Evolutionary conservation across 805 yeast genomes (phyloP).

Genomic region (Wickerhamomyces queroliae): DNA sequence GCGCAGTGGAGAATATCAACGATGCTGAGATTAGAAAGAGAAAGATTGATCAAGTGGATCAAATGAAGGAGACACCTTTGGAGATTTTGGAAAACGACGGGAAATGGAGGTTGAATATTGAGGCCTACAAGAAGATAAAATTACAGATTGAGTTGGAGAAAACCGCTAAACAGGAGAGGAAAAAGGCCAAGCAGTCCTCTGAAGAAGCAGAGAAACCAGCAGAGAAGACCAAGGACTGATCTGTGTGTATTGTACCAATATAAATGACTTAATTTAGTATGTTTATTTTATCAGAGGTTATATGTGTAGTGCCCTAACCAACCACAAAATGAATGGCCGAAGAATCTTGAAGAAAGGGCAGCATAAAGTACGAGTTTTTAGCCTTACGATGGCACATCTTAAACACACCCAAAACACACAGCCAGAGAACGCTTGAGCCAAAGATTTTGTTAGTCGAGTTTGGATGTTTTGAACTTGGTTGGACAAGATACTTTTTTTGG

Average conservation of each 20-base stretch:
- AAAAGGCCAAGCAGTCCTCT: background rate
- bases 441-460: too few relatives aligned
- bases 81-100: conserved; percentile 5
- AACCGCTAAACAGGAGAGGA: conserved; percentile 1
- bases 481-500: too few relatives aligned
- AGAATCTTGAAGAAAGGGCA: background rate
- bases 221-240: background rate
- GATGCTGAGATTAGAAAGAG: conserved; percentile 14
- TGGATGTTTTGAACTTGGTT: too few relatives aligned
- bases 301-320: too few relatives aligned
- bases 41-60: conserved; percentile 14
- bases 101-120: conserved; percentile 16
- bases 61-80: background rate
- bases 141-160: conserved; percentile 9
- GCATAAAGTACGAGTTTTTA: too few relatives aligned
- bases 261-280: too few relatives aligned
- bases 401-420: too few relatives aligned
- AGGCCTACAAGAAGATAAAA: conserved; percentile 17
- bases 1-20: conserved; percentile 19
- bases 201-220: background rate
- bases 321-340: background rate
- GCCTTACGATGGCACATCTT: too few relatives aligned
- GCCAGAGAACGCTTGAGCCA: too few relatives aligned
- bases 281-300: too few relatives aligned
- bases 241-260: background rate